Base-by-base conservation (phyloP, 805 yeast species). In the Metschnikowia dekortorum region DNA sequence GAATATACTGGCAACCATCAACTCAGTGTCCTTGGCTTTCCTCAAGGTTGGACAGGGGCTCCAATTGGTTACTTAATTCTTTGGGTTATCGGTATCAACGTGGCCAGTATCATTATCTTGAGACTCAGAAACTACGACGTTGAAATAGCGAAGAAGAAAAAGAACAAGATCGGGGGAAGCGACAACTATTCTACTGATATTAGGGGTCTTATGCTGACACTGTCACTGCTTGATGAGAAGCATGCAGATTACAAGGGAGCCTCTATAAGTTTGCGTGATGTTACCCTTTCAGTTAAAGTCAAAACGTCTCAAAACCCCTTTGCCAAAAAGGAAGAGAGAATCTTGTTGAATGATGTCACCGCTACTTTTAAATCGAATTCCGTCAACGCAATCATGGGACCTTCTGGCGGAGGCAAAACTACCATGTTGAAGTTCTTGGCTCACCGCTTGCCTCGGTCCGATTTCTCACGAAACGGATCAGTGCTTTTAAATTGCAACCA, bases 391-490 rank as follows among this genome's bases (percentile, higher is more conserved):
- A 84, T 86, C 40, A 79, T 86, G 83, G 94, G 94, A 0, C 91
- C 92, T 0, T 85, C 90, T 0, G 92, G 92, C 0, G 81, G 87
- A 0, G 94, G 92, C 8, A 86, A 86, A 60, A 82, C 89, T 0
- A 81, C 91, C 0, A 62, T 87, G 40, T 66, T 86, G 54, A 86
- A 84, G 60, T 66, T 76, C 35, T 68, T 86, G 16, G 82, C 94
- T 18, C 81, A 83, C 22, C 72, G 94, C 47, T 62, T 83, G 8
- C 53, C 58, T 28, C 46, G 57, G 3, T 55, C 64, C 1, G 50
- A 55, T 4, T 71, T 55, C 44, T 46, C 56, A 8, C 44, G 61
- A 1, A 58, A 49, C 2, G 76, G 76, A 1, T 40, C 43, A 2
- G 57, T 72, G 8, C 52, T 52, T 9, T 45, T 71, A 18, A 71